Base-by-base conservation (phyloP, 805 yeast species). In the Candida ovalis region DNA sequence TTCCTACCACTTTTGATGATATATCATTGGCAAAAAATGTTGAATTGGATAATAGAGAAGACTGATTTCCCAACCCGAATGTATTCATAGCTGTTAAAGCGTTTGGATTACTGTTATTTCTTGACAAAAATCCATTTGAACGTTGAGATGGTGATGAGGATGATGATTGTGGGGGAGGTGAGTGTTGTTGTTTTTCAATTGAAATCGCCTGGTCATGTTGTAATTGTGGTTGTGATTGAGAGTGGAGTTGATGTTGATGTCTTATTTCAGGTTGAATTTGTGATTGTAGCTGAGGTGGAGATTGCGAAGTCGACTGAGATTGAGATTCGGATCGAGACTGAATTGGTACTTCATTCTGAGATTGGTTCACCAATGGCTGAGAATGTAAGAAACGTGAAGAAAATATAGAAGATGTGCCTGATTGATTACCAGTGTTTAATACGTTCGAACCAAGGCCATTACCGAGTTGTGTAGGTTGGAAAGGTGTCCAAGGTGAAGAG, bases 401-500 rank as follows among this genome's bases (percentile, higher is more conserved):
- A n/a, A 48, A 49, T 21, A 43, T 38, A 15, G 53, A 43, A 15
- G 41, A 8, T 44, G 19, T 36, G 36, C 40, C 22, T n/a, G 21
- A 30, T 28, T 41, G 49, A 23, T 7, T 28, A n/a, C 23, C 18
- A 28, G 19, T n/a, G n/a, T 22, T 36, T 21, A 41, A 10, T 13
- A 30, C 10, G 43, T 17, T 38, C 18, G 25, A 17, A 12, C 21
- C 32, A 10, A 44, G 28, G 2, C 38, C 30, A 36, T 23, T 37
- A 10, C 35, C 24, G 2, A 40, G 24, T 25, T 49, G 46, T 4
- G 50, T 17, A 24, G 37, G n/a, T 21, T 39, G 41, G 18, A 33
- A 49, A 13, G n/a, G n/a, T n/a, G 46, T 37, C 56, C 56, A 52
- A 15, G 54, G 55, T 13, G 53, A 49, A n/a, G 33, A 24, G 18